Percentiles rank a stretch among this genome's conserved stretches.
Evolutionary conservation across 75 land plant genomes (phyloP).

Genomic region (Azolla pinnata): DNA sequence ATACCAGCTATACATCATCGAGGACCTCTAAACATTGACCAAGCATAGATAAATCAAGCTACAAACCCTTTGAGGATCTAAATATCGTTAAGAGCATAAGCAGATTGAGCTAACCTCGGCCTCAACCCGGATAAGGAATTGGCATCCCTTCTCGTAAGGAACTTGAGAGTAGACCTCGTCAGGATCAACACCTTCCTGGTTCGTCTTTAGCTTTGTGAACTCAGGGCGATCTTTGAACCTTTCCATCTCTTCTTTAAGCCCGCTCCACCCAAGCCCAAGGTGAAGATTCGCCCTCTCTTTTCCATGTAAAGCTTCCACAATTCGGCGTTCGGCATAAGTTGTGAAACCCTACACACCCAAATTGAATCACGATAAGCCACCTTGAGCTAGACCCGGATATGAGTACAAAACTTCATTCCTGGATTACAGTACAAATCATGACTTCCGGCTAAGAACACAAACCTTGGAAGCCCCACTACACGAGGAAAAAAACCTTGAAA

Average conservation of each 20-base stretch:
- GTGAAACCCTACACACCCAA: slow-evolving; percentile 57
- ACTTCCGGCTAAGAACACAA: no score
- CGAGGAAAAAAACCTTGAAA: no score
- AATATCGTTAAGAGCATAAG: no score
- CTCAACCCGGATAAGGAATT: slow-evolving; percentile 74
- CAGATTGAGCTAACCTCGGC: no score
- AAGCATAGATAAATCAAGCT: no score
- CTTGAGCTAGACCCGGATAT: no score
- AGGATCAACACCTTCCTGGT: slow-evolving; percentile 81
- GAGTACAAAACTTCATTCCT: no score
- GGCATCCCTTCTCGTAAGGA: slow-evolving; percentile 89
- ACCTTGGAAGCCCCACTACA: no score
- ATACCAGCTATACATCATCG: no score
- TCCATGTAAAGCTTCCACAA: slow-evolving; percentile 76
- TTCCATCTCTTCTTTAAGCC: slow-evolving; percentile 51
- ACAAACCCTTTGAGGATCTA: no score
- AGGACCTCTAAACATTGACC: no score
- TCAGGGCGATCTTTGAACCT: slow-evolving; percentile 78
- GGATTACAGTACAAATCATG: no score
- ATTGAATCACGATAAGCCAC: background rate
- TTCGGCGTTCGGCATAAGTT: slow-evolving; percentile 82
- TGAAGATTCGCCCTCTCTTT: slow-evolving; percentile 60
- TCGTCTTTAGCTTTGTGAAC: slow-evolving; percentile 69
- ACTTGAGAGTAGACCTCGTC: slow-evolving; percentile 77
- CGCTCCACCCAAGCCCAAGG: slow-evolving; percentile 75